Evolutionary conservation across 2,329 filamentous ascomycete species (phyloP), one percentile per base, ranked within the genome.

Genomic region (Aspergillus phoenicis): DNA sequence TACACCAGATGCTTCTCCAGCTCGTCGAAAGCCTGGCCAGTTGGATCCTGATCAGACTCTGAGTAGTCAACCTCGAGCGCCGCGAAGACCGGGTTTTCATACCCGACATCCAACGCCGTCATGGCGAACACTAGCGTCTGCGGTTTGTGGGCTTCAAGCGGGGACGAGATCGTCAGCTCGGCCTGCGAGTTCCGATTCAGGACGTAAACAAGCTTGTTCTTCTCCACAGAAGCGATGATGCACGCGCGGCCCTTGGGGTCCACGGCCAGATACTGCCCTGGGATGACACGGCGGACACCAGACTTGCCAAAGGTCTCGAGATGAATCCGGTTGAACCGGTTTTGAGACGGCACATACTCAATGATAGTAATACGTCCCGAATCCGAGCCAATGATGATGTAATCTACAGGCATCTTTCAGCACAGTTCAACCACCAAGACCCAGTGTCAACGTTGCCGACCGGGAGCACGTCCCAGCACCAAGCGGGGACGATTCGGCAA

Each of bases 161-260:
- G 95, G 13, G 95, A 99, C 5, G 95, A 99, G 54, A 99, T 99
- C 43, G 93, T 96, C 70, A 99, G 87, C 76, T 97, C 91, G 17
- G 93, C 93, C 78, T 98, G 92, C 3, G 93, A 87, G 79, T 97
- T 96, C 66, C 96, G 89, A 78, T 98, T 98, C 68, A 99, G 84
- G 71, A 99, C 94, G 79, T 99, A 99, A 68, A 99, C 95, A 59
- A 99, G 89, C 82, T 99, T 99, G 82, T 98, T 99, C 85, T 99
- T 99, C 81, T 99, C 96, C 58, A 94, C 85, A 5, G 93, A 94
- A 8, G 95, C 93, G 63, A 98, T 91, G 74, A 99, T 84, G 73
- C 94, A 97, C 58, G 96, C 96, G 80, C 95, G 88, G 59, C 95
- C 95, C 78, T 97, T 97, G 28, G 95, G 95, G 72, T 99, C 95